Conservation (phyloP, 352 stramenopile species). For the Globisporangium spiculum region DNA sequence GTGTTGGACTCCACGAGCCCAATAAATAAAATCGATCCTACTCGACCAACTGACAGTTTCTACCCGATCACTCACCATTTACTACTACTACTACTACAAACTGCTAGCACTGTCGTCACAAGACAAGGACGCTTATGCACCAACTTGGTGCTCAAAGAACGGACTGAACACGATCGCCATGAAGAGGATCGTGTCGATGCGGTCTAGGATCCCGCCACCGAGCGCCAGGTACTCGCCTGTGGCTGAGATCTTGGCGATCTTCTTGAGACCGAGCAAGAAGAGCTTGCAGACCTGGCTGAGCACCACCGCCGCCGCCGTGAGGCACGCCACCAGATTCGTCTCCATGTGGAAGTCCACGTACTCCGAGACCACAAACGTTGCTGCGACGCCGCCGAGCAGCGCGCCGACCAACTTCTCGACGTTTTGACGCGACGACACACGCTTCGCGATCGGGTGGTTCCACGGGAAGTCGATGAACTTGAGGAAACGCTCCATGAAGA, state of each 20-base stretch:
- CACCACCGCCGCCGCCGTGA: slow-evolving; percentile 32
- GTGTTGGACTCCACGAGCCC: not conserved
- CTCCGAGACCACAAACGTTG: slow-evolving; percentile 26
- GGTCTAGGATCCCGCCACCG: slow-evolving; percentile 55
- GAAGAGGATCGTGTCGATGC: slow-evolving; percentile 57
- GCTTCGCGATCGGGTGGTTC: slow-evolving; percentile 46
- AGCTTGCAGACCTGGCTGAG: slow-evolving; percentile 56
- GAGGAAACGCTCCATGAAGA: slow-evolving; percentile 43
- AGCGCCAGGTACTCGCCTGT: slow-evolving; percentile 43
- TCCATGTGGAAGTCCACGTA: slow-evolving; percentile 42
- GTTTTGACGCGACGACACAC: slow-evolving; percentile 56
- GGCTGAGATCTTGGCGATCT: slow-evolving; percentile 42
- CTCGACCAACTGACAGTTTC: not conserved
- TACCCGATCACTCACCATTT: not conserved
- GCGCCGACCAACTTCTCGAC: slow-evolving; percentile 55
- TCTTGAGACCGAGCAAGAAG: slow-evolving; percentile 61
- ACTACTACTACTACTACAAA: not conserved
- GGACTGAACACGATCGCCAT: slow-evolving; percentile 53
- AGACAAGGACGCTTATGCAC: not conserved
- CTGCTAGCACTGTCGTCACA: not conserved
- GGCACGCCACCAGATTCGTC: slow-evolving; percentile 25
- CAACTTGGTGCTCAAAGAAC: slow-evolving; percentile 38
- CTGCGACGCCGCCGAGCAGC: slow-evolving; percentile 32
- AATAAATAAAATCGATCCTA: slow-evolving; percentile 11
- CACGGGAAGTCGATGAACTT: slow-evolving; percentile 49